phyloP scores from a whole-genome alignment of 495 filamentous ascomycete species.

The Aspergillus avenaceus region DNA sequence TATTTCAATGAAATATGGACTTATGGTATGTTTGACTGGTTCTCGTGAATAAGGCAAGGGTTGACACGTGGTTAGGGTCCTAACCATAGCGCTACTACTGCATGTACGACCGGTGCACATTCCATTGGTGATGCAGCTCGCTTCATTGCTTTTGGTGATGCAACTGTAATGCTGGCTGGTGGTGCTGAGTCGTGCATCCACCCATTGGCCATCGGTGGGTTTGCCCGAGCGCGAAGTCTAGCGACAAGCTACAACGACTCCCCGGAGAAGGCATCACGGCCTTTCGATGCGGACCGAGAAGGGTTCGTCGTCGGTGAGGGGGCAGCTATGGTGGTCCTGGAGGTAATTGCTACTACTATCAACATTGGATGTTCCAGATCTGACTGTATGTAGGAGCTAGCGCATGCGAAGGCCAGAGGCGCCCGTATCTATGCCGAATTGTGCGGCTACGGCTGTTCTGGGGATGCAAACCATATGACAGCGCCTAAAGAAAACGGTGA shows the following conservation, averaged over 20 bases:
- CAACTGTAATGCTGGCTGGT: conserved; percentile 91
- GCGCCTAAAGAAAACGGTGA: conserved; percentile 76
- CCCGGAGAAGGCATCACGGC: conserved; percentile 72
- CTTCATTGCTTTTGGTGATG: conserved; percentile 86
- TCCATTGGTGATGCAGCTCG: conserved; percentile 88
- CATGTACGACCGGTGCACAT: conserved; percentile 93
- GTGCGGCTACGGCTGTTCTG: conserved; percentile 79
- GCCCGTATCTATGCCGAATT: conserved; percentile 87
- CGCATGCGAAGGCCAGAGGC: conserved; percentile 76
- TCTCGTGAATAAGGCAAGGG: neutral
- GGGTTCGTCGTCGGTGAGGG: conserved; percentile 96
- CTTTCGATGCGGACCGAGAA: conserved; percentile 75
- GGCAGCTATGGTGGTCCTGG: conserved; percentile 79
- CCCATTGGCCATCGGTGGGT: conserved; percentile 86
- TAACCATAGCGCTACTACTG: conserved; percentile 86
- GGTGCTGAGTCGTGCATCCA: conserved; percentile 95
- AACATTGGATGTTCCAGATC: neutral
- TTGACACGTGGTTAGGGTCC: conserved; percentile 55
- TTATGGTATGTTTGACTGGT: conserved; percentile 48
- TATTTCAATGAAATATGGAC: conserved; percentile 87
- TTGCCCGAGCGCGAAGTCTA: conserved; percentile 80
- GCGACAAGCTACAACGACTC: conserved; percentile 73
- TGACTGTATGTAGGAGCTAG: conserved; percentile 55
- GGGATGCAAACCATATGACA: conserved; percentile 90
- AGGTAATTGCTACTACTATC: conserved; percentile 40